These are phyloP conservation scores for Ceriops tagal DNA, from an alignment of 345 rosid genomes.

Conservation along the genomic window DNA sequence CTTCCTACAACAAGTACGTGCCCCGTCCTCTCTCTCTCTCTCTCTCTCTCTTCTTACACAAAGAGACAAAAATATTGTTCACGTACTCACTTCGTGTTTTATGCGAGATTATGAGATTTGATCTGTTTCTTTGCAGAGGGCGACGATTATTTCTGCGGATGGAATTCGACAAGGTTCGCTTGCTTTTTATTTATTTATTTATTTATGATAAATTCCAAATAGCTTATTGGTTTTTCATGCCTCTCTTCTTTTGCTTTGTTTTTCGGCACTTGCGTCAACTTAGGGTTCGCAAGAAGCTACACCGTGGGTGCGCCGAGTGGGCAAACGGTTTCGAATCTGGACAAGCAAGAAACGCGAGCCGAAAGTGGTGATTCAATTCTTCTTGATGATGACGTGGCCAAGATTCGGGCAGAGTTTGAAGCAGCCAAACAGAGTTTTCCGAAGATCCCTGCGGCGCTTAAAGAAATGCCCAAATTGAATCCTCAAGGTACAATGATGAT, in stretches of 20 bases:
- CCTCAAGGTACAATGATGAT: slow-evolving; percentile 58
- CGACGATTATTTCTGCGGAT: slow-evolving; percentile 12
- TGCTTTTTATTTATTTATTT: background rate
- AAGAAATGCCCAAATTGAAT: slow-evolving; percentile 73
- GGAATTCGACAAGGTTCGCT: slow-evolving; percentile 35
- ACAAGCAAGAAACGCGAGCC: slow-evolving; percentile 27
- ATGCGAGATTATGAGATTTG: background rate
- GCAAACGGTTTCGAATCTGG: slow-evolving; percentile 32
- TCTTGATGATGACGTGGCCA: slow-evolving; percentile 45
- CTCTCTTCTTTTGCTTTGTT: background rate
- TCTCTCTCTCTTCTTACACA: background rate
- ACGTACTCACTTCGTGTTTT: background rate
- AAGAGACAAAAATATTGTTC: background rate
- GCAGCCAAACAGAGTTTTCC: slow-evolving; percentile 68
- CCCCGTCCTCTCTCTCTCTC: background rate
- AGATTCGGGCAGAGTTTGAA: slow-evolving; percentile 58
- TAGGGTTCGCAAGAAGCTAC: slow-evolving; percentile 40
- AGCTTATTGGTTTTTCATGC: background rate
- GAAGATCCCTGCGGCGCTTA: slow-evolving; percentile 60
- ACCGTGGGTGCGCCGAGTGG: slow-evolving; percentile 25
- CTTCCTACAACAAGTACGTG: slow-evolving; percentile 20
- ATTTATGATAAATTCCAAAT: too few relatives aligned
- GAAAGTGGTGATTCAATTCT: slow-evolving; percentile 19
- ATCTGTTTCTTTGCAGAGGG: slow-evolving; percentile 39
- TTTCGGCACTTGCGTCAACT: background rate